phyloP scores from a whole-genome alignment of 2,329 filamentous ascomycete species.

The Aureobasidium sp. region DNA sequence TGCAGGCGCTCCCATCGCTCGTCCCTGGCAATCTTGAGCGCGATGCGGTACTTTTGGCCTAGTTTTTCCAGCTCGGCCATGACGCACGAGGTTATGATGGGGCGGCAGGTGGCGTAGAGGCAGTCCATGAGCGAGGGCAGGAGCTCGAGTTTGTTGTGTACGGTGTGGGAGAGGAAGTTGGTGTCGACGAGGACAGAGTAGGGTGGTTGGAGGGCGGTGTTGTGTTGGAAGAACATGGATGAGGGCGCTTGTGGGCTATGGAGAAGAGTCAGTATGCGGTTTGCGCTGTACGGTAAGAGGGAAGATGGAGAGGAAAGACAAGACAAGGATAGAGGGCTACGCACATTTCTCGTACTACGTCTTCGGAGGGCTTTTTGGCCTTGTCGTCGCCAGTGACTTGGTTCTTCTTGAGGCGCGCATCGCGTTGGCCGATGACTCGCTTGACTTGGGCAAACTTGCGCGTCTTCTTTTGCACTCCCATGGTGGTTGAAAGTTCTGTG shows the following conservation, averaged over 20 bases:
- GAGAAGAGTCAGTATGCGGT: conserved; percentile 13
- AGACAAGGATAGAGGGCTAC: conserved; percentile 16
- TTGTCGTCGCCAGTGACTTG: conserved; percentile 54
- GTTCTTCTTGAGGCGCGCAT: conserved; percentile 77
- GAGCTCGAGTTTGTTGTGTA: conserved; percentile 81
- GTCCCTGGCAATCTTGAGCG: conserved; percentile 76
- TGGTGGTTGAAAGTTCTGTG: conserved; percentile 29
- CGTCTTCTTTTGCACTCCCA: conserved; percentile 85
- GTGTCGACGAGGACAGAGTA: conserved; percentile 77
- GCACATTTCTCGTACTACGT: conserved; percentile 65
- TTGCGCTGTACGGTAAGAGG: too few relatives aligned
- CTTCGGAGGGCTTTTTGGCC: conserved; percentile 48
- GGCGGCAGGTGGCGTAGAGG: conserved; percentile 82
- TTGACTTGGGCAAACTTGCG: conserved; percentile 86
- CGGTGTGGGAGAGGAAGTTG: conserved; percentile 84
- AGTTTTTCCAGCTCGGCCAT: conserved; percentile 85
- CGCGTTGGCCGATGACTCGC: conserved; percentile 70
- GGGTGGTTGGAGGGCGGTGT: conserved; percentile 74
- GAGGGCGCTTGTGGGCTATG: conserved; percentile 26
- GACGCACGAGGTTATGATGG: conserved; percentile 75
- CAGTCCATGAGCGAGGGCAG: conserved; percentile 88
- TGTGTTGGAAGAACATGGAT: conserved; percentile 80
- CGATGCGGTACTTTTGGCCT: conserved; percentile 79
- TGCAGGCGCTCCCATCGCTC: conserved; percentile 77
- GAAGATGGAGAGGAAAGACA: neutral